Base-by-base conservation (phyloP, 192 early-diverging fungal genomes). In the Coemansia sp. region DNA sequence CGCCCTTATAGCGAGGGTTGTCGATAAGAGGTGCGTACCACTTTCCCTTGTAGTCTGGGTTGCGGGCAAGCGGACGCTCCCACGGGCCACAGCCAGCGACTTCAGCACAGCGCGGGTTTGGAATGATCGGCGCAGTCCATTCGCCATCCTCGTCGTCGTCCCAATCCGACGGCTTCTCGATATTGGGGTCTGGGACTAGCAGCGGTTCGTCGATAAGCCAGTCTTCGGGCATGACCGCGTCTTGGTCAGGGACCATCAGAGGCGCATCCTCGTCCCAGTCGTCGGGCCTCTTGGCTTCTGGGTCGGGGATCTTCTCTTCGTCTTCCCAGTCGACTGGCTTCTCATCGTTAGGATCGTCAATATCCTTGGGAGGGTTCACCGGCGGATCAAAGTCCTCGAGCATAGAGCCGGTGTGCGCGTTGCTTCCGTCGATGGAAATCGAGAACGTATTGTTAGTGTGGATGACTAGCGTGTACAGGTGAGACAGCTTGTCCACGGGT, bases 261-360 rank as follows among this genome's bases (percentile, higher is more conserved):
- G 93, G 95, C 34, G 95, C 95, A 58, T 91, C 85, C 72, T 96
- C 95, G 67, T 96, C 92, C 91, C 91, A 93, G 68, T 91, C 90
- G 0, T 59, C 88, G 25, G 91, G 91, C 81, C 91, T 91, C 13
- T 38, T 79, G 17, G 91, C 91, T 25, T 85, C 78, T 23, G 91
- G 88, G 73, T 96, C 95, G 9, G 87, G 66, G 57, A 96, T 94
- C 74, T 90, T 86, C 59, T 89, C 91, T 29, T 85, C 83, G 55
- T 94, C 93, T 25, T 92, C 93, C 95, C 95, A 96, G 81, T 93
- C 88, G 5, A 72, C 73, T 17, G 95, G 95, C 86, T 94, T 95
- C 58, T 63, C 76, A 82, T 96, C 95, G 50, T 86, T 61, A 8
- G 87, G 84, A 34, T 91, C 89, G 32, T 85, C 85, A 48, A 91